A percentile compares a stretch with the other conserved stretches of the same genome.
Conservation (phyloP, 192 early-diverging fungal species). For the Gamsiella multidivaricata region DNA sequence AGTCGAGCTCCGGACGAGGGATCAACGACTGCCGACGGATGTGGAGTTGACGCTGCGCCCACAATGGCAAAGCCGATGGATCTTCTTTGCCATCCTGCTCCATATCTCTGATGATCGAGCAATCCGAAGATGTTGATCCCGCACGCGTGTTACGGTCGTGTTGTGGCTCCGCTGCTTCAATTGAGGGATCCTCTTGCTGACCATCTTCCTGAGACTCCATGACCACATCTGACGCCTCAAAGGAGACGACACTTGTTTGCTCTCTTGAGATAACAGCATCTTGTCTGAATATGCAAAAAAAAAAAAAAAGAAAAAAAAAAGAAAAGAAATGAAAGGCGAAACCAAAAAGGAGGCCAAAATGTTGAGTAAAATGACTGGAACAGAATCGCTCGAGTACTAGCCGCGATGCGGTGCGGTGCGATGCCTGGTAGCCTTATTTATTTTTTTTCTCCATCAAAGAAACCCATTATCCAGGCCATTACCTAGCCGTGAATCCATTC, state of each 20-base stretch:
- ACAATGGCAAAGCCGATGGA: conserved; percentile 17
- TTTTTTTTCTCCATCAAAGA: neutral
- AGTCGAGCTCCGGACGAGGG: conserved; percentile 43
- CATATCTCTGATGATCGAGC: neutral
- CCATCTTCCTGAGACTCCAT: neutral
- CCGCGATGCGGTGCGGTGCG: too few species aligned
- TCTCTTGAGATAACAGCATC: neutral
- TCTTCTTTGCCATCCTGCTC: neutral
- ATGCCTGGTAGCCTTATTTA: too few species aligned
- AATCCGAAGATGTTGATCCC: neutral
- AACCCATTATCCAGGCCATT: neutral
- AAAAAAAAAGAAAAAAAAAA: neutral
- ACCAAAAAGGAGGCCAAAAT: too few species aligned
- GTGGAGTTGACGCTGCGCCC: conserved; percentile 36
- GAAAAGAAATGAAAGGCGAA: neutral
- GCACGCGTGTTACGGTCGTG: neutral
- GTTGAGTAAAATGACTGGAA: too few species aligned
- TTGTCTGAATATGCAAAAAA: neutral
- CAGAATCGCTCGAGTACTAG: too few species aligned
- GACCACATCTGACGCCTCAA: neutral
- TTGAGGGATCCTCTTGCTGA: neutral
- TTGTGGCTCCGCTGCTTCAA: neutral
- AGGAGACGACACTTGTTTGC: neutral
- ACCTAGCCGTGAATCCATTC: conserved; percentile 5
- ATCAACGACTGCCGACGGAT: conserved; percentile 48